Evolutionary conservation across 768 basidiomycete genomes (phyloP).

Genomic region (Sporobolomyces pararoseus): DNA sequence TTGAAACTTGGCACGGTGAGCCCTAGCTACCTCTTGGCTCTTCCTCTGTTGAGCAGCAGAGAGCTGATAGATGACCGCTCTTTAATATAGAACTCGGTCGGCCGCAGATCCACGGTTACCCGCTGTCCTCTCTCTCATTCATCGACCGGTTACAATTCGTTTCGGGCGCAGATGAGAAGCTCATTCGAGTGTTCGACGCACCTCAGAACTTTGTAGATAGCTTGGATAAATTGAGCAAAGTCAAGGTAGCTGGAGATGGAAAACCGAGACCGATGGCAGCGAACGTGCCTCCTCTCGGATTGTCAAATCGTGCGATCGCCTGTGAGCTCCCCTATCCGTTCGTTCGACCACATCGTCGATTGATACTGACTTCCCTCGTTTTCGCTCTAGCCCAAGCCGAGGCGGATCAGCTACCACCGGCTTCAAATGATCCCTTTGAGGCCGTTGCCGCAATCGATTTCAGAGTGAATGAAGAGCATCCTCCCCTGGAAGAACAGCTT

Average conservation of each 20-base stretch:
- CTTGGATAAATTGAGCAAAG: constrained; percentile 56
- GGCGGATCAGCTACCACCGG: constrained; percentile 19
- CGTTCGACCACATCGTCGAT: neutral
- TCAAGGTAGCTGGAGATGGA: constrained; percentile 54
- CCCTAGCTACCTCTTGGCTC: neutral
- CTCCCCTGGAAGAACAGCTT: constrained; percentile 83
- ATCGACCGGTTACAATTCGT: constrained; percentile 71
- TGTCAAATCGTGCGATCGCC: constrained; percentile 86
- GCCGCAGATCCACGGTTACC: constrained; percentile 96
- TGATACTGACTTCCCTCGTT: neutral
- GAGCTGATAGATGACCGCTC: neutral
- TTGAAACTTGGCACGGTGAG: constrained; percentile 59
- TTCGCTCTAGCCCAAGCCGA: constrained; percentile 36
- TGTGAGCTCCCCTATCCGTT: neutral
- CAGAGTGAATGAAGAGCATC: constrained; percentile 24
- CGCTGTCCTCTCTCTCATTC: constrained; percentile 74
- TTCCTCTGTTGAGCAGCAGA: neutral
- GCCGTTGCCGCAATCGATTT: constrained; percentile 15
- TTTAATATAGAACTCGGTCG: constrained; percentile 64
- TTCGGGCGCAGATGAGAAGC: constrained; percentile 94
- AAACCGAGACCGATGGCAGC: constrained; percentile 68
- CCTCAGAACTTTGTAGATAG: constrained; percentile 71
- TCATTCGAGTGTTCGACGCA: constrained; percentile 87
- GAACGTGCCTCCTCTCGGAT: constrained; percentile 82
- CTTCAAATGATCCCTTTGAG: constrained; percentile 32